Base-by-base conservation (phyloP, 2,329 filamentous ascomycete species). In the Thelonectria discophora region DNA sequence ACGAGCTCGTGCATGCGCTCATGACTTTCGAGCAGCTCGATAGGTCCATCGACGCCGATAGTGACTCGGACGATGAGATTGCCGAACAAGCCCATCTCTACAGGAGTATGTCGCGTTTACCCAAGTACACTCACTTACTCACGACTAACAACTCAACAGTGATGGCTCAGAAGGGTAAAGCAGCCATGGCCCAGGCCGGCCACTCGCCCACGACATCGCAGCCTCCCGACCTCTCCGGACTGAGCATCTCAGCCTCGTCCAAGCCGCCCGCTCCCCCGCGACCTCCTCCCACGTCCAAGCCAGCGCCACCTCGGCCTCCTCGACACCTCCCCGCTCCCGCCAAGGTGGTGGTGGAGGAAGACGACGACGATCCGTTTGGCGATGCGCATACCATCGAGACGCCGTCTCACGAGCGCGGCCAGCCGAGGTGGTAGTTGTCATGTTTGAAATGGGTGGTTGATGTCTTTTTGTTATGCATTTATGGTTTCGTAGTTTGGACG, bases 21-120 rank as follows among this genome's bases (percentile, higher is more conserved):
- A 97, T 97, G 87, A 91, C 93, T 0, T 99, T 93, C 73, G 94
- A 98, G 77, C 92, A 97, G 69, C 86, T 98, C 65, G 94, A 99
- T 74, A 88, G 90, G 63, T 93, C 91, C 49, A 91, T 94, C 65
- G 90, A 93, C 66, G 88, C 88, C 6, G 88, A 91, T 73, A 90
- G 87, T 67, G 88, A 91, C 75, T 90, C 87, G 1, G 88, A 90
- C 59, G 88, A 90, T 63, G 90, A 87, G 69, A 74, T 87, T 42
- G 87, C 89, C 46, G 87, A 90, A 71, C 87, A 90, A 74, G 87
- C 88, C 37, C 86, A 88, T 69, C 79, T 86, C 20, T 90, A 89
- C 68, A 81, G 85, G 67, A 87, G 86, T 88, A 80, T 70, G 78
- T 75, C 65, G 70, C 56, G 57, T 15, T 24, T 13, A 24, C 9